Conservation (phyloP, 2,329 filamentous ascomycete genomes). For the Hymenoscyphus albidus region DNA sequence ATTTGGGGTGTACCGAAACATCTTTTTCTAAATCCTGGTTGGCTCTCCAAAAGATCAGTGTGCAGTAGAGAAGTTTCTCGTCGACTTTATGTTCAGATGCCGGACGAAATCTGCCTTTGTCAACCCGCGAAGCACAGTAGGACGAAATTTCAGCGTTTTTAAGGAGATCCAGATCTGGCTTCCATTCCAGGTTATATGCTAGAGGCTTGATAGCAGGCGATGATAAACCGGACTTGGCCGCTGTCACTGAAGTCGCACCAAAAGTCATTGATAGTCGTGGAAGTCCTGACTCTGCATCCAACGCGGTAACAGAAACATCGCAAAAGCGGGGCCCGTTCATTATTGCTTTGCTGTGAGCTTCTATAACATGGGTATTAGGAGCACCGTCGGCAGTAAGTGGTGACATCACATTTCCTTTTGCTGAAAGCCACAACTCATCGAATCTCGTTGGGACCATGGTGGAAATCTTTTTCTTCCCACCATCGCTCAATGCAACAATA, state of each 20-base stretch:
- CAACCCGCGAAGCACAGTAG: not conserved
- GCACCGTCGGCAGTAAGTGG: not conserved
- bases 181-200: conserved; percentile 12
- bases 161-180: conserved; percentile 13
- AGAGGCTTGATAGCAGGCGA: not conserved
- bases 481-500: conserved; percentile 4
- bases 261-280: not conserved
- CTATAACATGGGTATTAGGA: not conserved
- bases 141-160: not conserved
- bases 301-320: not conserved
- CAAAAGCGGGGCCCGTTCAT: not conserved
- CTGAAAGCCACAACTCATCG: conserved; percentile 6
- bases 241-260: not conserved
- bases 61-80: conserved; percentile 1
- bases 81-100: not conserved
- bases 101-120: not conserved
- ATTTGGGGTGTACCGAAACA: not conserved
- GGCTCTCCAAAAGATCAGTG: not conserved
- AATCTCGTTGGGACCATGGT: conserved; percentile 10
- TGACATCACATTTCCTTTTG: not conserved
- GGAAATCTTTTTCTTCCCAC: conserved; percentile 2
- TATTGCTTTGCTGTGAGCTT: not conserved
- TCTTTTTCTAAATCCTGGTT: not conserved
- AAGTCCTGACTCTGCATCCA: conserved; percentile 3
- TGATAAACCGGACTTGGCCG: not conserved